A percentile compares a stretch with the other conserved stretches of the same genome.
Evolutionary conservation across 2,329 filamentous ascomycete species (phyloP).

Genomic region (Exophiala sp.): DNA sequence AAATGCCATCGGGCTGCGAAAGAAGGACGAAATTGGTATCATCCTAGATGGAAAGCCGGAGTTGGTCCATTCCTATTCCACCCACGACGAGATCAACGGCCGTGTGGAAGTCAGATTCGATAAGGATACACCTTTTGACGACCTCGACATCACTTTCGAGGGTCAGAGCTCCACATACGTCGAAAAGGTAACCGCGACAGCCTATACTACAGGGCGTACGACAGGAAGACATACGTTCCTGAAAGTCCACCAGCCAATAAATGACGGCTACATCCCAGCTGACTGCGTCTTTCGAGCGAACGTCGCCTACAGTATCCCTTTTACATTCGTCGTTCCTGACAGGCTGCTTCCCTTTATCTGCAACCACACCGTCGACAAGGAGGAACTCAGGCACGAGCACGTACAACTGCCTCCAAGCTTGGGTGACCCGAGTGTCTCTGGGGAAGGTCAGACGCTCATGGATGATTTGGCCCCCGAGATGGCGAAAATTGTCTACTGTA

Average conservation of each 20-base stretch:
- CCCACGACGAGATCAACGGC: slow-evolving; percentile 33
- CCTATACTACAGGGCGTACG: slow-evolving; percentile 49
- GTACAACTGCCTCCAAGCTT: slow-evolving; percentile 56
- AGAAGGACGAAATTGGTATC: slow-evolving; percentile 28
- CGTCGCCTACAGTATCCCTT: slow-evolving; percentile 54
- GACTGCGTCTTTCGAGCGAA: slow-evolving; percentile 51
- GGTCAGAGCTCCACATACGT: slow-evolving; percentile 36
- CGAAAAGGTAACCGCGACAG: slow-evolving; percentile 49
- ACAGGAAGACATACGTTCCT: slow-evolving; percentile 57
- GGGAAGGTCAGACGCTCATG: slow-evolving; percentile 45
- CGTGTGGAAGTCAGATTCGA: slow-evolving; percentile 30
- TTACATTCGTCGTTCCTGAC: slow-evolving; percentile 58
- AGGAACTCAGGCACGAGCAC: slow-evolving; percentile 51
- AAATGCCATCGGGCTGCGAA: slow-evolving; percentile 23
- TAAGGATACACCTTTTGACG: slow-evolving; percentile 31
- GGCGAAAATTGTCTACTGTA: slow-evolving; percentile 53
- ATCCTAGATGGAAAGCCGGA: slow-evolving; percentile 25
- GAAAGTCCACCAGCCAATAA: slow-evolving; percentile 55
- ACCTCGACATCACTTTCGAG: slow-evolving; percentile 32
- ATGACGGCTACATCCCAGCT: slow-evolving; percentile 48
- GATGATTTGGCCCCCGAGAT: slow-evolving; percentile 61
- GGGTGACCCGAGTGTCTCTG: slow-evolving; percentile 52
- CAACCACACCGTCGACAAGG: slow-evolving; percentile 47
- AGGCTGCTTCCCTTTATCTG: slow-evolving; percentile 56
- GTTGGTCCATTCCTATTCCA: slow-evolving; percentile 31